phyloP scores from a whole-genome alignment of 108 stramenopile species.

The Epithemia pelagica region DNA sequence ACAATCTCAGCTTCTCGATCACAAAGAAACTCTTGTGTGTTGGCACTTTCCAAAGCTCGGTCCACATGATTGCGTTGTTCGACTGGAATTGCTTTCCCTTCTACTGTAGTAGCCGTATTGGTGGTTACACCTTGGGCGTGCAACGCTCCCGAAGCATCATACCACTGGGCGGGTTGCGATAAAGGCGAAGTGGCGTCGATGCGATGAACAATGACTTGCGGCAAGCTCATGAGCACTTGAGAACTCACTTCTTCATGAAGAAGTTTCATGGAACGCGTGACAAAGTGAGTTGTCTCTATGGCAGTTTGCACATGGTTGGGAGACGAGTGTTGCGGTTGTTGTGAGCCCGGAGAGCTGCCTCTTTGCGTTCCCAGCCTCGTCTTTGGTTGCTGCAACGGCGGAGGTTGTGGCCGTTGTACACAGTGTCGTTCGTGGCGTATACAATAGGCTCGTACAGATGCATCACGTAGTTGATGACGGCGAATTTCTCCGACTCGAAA shows the following conservation, averaged over 20 bases:
- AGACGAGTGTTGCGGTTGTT: slow-evolving; percentile 2
- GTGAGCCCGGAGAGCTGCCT: background rate
- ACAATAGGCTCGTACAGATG: slow-evolving; percentile 86
- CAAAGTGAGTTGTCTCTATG: slow-evolving; percentile 58
- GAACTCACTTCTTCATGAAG: slow-evolving; percentile 48
- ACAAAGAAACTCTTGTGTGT: slow-evolving; percentile 40
- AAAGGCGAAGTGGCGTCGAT: slow-evolving; percentile 84
- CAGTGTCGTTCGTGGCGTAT: slow-evolving; percentile 73
- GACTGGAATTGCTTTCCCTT: background rate
- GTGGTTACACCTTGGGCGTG: slow-evolving; percentile 10
- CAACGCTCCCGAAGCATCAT: slow-evolving; percentile 46
- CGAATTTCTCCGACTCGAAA: slow-evolving; percentile 91
- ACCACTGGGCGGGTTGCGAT: slow-evolving; percentile 63
- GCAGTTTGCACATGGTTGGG: background rate
- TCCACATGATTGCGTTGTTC: slow-evolving; percentile 26
- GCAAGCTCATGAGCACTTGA: slow-evolving; percentile 87
- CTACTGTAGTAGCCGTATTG: background rate
- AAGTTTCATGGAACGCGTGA: slow-evolving; percentile 64
- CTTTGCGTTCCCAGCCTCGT: background rate
- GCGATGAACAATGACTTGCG: slow-evolving; percentile 90
- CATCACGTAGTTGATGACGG: slow-evolving; percentile 88
- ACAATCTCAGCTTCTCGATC: slow-evolving; percentile 92
- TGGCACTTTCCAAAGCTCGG: slow-evolving; percentile 26
- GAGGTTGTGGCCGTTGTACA: background rate
- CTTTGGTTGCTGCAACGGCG: background rate